Percentiles rank a stretch among this genome's conserved stretches.
phyloP scores from a whole-genome alignment of 768 basidiomycete species.

The Rubroboletus pulcherrimus region DNA sequence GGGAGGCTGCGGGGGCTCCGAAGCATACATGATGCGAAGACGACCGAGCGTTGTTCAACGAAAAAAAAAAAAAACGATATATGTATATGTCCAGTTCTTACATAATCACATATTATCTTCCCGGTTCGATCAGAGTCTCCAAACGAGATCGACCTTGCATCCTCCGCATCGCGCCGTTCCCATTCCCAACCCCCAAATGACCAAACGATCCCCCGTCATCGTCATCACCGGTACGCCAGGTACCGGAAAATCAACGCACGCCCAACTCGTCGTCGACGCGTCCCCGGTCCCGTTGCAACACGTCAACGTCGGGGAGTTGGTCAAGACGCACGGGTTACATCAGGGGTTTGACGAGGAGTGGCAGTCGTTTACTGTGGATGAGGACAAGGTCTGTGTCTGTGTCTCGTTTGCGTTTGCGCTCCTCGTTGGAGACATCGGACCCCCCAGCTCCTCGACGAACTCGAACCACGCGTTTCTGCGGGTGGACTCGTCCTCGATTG shows the following conservation, averaged over 20 bases:
- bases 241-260: slow-evolving; percentile 95
- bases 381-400: slow-evolving; percentile 59
- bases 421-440: no score
- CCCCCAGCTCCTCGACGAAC: slow-evolving; percentile 64
- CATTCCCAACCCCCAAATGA: neutral
- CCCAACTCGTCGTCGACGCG: slow-evolving; percentile 72
- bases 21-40: no score
- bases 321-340: slow-evolving; percentile 79
- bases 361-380: slow-evolving; percentile 91
- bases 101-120: no score
- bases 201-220: slow-evolving; percentile 55
- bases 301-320: slow-evolving; percentile 86
- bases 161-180: no score
- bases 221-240: slow-evolving; percentile 90
- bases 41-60: no score
- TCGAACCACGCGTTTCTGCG: slow-evolving; percentile 63
- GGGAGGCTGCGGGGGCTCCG: no score
- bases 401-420: no score
- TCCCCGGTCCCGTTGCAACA: slow-evolving; percentile 70
- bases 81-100: no score
- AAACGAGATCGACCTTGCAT: no score
- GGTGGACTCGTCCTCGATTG: slow-evolving; percentile 90
- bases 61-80: no score
- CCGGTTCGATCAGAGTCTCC: no score
- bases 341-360: slow-evolving; percentile 91